phyloP scores from a whole-genome alignment of 495 filamentous ascomycete species.

The Daldinia loculata region DNA sequence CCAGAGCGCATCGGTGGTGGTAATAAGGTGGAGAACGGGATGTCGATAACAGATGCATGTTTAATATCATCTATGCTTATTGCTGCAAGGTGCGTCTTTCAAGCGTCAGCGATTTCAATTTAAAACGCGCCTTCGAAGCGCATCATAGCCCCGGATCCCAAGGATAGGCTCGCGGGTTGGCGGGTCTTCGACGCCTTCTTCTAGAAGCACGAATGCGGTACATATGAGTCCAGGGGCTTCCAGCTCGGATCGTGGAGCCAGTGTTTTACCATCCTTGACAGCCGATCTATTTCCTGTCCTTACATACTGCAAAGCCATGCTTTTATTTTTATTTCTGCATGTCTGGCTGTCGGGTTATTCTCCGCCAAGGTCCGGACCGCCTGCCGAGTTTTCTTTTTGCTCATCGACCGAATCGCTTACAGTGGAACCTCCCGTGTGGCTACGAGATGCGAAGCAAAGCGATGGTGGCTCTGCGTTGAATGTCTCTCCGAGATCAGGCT shows the following conservation, averaged over 20 bases:
- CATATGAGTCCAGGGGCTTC: slow-evolving; percentile 25
- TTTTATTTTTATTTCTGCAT: slow-evolving; percentile 11
- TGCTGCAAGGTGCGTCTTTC: not conserved
- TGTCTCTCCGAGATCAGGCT: slow-evolving; percentile 1
- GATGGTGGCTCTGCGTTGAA: not conserved
- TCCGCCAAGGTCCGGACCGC: not conserved
- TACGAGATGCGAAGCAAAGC: slow-evolving; percentile 1
- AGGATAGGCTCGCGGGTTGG: slow-evolving; percentile 16
- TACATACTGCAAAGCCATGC: slow-evolving; percentile 11
- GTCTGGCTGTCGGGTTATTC: slow-evolving; percentile 10
- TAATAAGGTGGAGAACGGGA: slow-evolving; percentile 27
- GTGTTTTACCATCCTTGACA: slow-evolving; percentile 39
- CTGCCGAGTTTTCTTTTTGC: not conserved
- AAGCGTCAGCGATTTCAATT: slow-evolving; percentile 6
- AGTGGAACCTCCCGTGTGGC: not conserved
- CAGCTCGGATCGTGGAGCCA: slow-evolving; percentile 29
- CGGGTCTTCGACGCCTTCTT: slow-evolving; percentile 30
- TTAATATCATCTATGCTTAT: slow-evolving; percentile 6
- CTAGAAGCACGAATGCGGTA: slow-evolving; percentile 29
- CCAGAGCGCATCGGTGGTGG: slow-evolving; percentile 21
- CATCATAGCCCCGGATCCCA: slow-evolving; percentile 30
- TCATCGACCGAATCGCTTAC: not conserved
- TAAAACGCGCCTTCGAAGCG: slow-evolving; percentile 25
- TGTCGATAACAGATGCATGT: not conserved
- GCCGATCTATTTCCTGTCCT: slow-evolving; percentile 21